Evolutionary conservation across 2,329 filamentous ascomycete genomes (phyloP).

Genomic region (Colletotrichum sansevieriae): DNA sequence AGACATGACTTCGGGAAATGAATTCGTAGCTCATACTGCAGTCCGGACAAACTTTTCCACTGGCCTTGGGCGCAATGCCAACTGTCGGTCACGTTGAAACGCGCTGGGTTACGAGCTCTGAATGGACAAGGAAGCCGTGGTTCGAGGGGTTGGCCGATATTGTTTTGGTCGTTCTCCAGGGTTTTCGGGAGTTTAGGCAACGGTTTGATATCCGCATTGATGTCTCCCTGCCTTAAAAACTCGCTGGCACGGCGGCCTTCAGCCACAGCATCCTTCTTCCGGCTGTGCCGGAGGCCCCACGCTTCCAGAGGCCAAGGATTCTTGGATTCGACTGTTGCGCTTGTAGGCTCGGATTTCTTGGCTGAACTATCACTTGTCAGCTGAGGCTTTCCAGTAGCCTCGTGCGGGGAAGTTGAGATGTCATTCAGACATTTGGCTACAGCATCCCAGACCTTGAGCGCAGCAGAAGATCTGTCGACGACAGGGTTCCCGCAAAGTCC

Average conservation of each 20-base stretch:
- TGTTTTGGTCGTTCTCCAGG: too few species aligned
- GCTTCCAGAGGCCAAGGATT: constrained; percentile 15
- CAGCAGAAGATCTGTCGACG: constrained; percentile 25
- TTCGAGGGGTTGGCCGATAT: too few species aligned
- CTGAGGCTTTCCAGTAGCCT: neutral
- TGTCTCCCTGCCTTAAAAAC: neutral
- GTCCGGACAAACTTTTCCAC: constrained; percentile 56
- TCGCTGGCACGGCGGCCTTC: neutral
- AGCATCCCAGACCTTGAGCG: constrained; percentile 38
- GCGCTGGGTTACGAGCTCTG: constrained; percentile 57
- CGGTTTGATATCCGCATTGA: neutral
- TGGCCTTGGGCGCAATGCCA: constrained; percentile 58
- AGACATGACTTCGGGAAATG: neutral
- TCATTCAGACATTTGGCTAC: constrained; percentile 28
- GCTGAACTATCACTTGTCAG: too few species aligned
- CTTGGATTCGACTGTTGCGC: neutral
- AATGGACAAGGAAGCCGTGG: constrained; percentile 52
- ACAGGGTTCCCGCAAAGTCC: neutral
- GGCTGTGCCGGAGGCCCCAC: neutral
- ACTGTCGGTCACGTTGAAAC: constrained; percentile 60
- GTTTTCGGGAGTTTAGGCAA: neutral
- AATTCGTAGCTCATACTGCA: constrained; percentile 39
- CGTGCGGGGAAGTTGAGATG: constrained; percentile 1
- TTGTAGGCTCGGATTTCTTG: neutral
- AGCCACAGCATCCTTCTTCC: neutral